phyloP scores from a whole-genome alignment of 768 basidiomycete species.

The Lactarius indigo region DNA sequence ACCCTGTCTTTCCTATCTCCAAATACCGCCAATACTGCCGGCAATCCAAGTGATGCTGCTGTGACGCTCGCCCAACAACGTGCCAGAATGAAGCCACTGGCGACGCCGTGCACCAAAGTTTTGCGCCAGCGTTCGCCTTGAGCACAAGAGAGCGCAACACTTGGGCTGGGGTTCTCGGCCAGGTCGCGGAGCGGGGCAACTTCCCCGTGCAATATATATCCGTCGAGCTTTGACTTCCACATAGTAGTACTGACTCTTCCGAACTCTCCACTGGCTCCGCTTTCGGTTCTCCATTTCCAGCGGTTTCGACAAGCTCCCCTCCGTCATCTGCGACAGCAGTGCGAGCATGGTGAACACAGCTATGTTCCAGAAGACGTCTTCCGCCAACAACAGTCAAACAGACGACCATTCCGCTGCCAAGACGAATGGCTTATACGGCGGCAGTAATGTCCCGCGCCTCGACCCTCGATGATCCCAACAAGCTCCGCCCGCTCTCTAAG shows the following conservation, averaged over 20 bases:
- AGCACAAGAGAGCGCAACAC: slow-evolving; percentile 51
- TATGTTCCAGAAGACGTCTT: too few species aligned
- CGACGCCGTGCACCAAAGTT: slow-evolving; percentile 79
- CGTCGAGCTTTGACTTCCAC: slow-evolving; percentile 51
- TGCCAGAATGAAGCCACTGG: slow-evolving; percentile 85
- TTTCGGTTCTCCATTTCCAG: slow-evolving; percentile 59
- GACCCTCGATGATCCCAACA: slow-evolving; percentile 84
- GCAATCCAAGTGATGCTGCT: slow-evolving; percentile 55
- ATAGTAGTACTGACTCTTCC: slow-evolving; percentile 89
- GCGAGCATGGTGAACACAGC: too few species aligned
- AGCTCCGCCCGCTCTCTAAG: slow-evolving; percentile 64
- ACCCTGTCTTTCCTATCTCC: slow-evolving; percentile 67
- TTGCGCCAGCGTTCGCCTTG: slow-evolving; percentile 73
- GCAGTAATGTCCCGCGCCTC: slow-evolving; percentile 78
- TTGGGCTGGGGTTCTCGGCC: slow-evolving; percentile 69
- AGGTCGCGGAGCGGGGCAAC: slow-evolving; percentile 74
- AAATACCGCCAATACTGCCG: slow-evolving; percentile 60
- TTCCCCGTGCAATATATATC: slow-evolving; percentile 65
- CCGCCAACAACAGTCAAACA: slow-evolving; percentile 40
- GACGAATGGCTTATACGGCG: slow-evolving; percentile 63
- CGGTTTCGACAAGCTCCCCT: too few species aligned
- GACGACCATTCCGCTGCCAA: slow-evolving; percentile 55
- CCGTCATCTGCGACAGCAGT: too few species aligned
- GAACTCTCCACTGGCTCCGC: slow-evolving; percentile 47
- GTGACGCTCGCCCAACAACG: slow-evolving; percentile 84